Base-by-base conservation (phyloP, 164 flowering plant genomes). In the Berberis thunbergii region DNA sequence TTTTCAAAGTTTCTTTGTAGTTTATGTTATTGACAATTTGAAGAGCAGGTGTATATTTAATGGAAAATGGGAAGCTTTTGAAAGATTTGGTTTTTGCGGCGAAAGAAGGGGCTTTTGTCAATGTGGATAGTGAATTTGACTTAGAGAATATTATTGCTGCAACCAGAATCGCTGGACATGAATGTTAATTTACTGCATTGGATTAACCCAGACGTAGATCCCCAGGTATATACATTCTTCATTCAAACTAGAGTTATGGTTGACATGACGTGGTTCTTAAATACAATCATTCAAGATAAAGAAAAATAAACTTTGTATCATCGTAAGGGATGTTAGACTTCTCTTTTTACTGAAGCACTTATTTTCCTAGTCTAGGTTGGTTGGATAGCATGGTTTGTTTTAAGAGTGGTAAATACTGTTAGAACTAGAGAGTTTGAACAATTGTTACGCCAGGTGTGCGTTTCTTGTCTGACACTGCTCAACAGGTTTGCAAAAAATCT, bases 121-220 rank as follows among this genome's bases (percentile, higher is more conserved):
- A 91, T 71, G 79, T 91, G 42, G 99, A 95, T 69, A 95, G 99
- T 70, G 97, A 95, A 65, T 95, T 94, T 75, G 96, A 95, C 72
- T 80, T 95, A 83, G 90, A 86, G 43, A 91, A 95, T 65, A 91
- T 95, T 65, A 84, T 95, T 48, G 66, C 75, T 60, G 99, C 97
- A 60, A 79, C 99, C 13, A 85, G 86, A 72, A 79, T 86, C 62
- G 76, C 86, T 50, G 92, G 89, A 59, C n/a, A 87, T 82, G 73
- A 85, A 72, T 74, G 90, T 88, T 55, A 85, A 87, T 65, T 88
- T 95, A 56, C 78, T 91, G 42, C 93, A 91, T 62, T 85, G 97
- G 39, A 95, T 95, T 72, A 95, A 95, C 69, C 99, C 99, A 0
- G 99, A 89, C 80, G 99, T 95, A 41, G 99, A 95, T 70, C 97